Evolutionary conservation across 163 green algal species (phyloP), one percentile per base, ranked within the genome.

Genomic region (Chloromonas sp.): DNA sequence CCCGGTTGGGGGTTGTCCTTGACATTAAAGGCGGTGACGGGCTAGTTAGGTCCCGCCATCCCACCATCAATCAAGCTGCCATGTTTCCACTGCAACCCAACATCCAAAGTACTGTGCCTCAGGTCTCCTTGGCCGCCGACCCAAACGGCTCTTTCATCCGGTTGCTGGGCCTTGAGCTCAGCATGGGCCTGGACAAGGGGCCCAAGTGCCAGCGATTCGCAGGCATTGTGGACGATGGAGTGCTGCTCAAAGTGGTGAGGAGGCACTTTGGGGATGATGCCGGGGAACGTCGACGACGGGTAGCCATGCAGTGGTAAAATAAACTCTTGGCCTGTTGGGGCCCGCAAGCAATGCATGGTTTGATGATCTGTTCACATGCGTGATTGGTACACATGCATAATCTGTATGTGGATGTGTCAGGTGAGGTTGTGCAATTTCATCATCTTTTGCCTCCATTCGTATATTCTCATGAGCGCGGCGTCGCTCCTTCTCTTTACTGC

Each of bases 181-280:
- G 85, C 36, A 59, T 61, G 0, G 59, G 78, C 1, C 86, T 84
- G 70, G 76, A 58, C 0, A 77, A 61, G 0, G 89, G 88, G 0
- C 85, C 93, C 1, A 86, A 86, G 60, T 94, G 89, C 80, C 92
- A 95, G 87, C 92, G 95, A 62, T 98, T 94, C 86, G 91, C 94
- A 13, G 94, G 87, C 0, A 86, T 97, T 3, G 86, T 97, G 62
- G 94, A 97, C 14, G 87, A 96, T 84, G 94, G 95, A 78, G 91
- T 96, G 14, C 87, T 98, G 82, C 89, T 97, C 14, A 95, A 95
- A 86, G 83, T 97, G 93, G 92, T 97, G 87, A 84, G 90, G 57
- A 1, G 8, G 81, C 3, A 74, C 66, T 5, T 11, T 15, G 66
- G 66, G 66, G 66, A 36, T 36, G 36, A 36, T 36, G 66, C 11